A percentile compares a stretch with the other conserved stretches of the same genome.
Evolutionary conservation across 2,329 filamentous ascomycete species (phyloP).

Genomic region (Neurospora crassa): DNA sequence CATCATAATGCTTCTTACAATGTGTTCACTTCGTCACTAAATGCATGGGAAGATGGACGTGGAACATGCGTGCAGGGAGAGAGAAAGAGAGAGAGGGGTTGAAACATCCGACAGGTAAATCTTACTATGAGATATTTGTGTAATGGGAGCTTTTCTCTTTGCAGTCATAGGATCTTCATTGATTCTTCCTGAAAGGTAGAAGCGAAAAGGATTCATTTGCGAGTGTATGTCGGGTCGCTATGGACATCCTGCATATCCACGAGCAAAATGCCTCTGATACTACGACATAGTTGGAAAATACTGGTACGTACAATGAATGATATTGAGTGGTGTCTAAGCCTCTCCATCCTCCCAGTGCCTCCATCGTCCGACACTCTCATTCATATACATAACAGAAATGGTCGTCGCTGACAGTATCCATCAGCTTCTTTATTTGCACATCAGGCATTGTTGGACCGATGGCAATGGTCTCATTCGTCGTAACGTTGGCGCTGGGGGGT

Average conservation of each 20-base stretch:
- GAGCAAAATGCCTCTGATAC: too few species aligned
- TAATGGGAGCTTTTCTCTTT: neutral
- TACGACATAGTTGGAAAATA: too few species aligned
- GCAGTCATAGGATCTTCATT: too few species aligned
- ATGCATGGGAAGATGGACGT: neutral
- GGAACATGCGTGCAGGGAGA: too few species aligned
- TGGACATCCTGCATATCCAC: too few species aligned
- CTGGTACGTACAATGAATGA: too few species aligned
- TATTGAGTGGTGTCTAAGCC: too few species aligned
- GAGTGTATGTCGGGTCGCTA: too few species aligned
- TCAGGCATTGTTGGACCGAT: neutral
- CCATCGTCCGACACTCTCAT: neutral
- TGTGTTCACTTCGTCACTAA: neutral
- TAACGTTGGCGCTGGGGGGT: conserved; percentile 29
- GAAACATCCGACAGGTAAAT: neutral
- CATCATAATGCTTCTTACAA: neutral
- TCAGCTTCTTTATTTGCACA: conserved; percentile 24
- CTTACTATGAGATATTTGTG: neutral
- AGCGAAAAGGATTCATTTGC: too few species aligned
- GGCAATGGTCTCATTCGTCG: conserved; percentile 24
- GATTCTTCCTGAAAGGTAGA: too few species aligned
- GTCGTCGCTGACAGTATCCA: conserved; percentile 30
- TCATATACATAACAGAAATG: conserved; percentile 36
- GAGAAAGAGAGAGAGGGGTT: neutral
- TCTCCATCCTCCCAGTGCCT: too few species aligned